Evolutionary conservation across 2,329 filamentous ascomycete species (phyloP), one percentile per base, ranked within the genome.

Genomic region (Pseudogymnoascus sp.): DNA sequence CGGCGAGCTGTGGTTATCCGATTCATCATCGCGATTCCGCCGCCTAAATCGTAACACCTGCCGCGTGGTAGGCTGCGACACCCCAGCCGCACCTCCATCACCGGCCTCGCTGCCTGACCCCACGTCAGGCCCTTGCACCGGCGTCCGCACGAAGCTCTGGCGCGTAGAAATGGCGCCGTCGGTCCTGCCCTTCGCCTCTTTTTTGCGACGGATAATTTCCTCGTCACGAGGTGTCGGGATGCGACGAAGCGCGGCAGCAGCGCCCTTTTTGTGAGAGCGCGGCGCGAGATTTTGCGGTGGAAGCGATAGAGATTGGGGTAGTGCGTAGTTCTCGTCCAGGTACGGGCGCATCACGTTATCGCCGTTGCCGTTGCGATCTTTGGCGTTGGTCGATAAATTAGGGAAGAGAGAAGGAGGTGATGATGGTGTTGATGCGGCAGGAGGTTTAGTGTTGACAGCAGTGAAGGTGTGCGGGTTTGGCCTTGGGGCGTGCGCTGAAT

Each of bases 1-100:
- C 2, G 84, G 82, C 54, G 84, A 85, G 62, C 75, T 75, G 63
- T 77, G 74, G 57, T 78, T 76, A 60, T 85, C 82, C 13, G 77
- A 71, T 63, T 84, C 81, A 65, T 85, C 82, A 70, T 80, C 68
- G 26, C 54, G 35, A 41, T 60, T 65, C 41, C 68, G 62, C 69
- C 66, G 54, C 41, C 68, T 65, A 36, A 71, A 62, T 36, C 68
- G 65, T 50, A 69, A 62, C 29, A 60, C 60, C 66, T 68, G 39
- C 65, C 64, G 11, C 57, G 44, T 58, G 63, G 31, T 58, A 24
- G 61, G 58, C 36, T 64, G 60, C 15, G 64, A 58, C 13, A 65
- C 58, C 41, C 61, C 61, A 37, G 65, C 44, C 44, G 65, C 41
- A 24, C 41, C 41, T 24, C 41, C 68, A 60, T 68, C 67, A 39